Evolutionary conservation across 2,329 filamentous ascomycete species (phyloP).

Genomic region (Verticillium longisporum): DNA sequence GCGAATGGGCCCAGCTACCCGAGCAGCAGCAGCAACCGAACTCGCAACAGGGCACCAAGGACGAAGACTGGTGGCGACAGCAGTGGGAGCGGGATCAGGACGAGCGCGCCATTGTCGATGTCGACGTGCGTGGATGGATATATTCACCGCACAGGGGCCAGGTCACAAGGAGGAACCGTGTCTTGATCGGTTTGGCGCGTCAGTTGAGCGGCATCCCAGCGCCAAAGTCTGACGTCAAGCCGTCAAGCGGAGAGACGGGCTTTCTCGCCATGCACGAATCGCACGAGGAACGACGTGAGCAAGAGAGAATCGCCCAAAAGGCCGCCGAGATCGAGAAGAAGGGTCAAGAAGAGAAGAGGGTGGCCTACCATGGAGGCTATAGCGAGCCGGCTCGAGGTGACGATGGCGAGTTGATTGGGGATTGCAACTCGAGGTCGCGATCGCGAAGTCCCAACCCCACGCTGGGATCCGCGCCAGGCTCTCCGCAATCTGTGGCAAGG

Average conservation of each 20-base stretch:
- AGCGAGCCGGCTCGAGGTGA: constrained; percentile 52
- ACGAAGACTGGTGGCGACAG: constrained; percentile 68
- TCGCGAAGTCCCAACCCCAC: constrained; percentile 24
- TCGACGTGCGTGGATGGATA: constrained; percentile 93
- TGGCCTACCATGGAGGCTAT: constrained; percentile 65
- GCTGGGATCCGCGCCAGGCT: constrained; percentile 32
- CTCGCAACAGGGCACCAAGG: constrained; percentile 36
- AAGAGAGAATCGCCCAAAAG: constrained; percentile 64
- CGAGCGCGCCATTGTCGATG: constrained; percentile 80
- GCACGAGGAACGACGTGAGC: constrained; percentile 44
- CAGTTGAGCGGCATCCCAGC: constrained; percentile 82
- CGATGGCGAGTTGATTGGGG: constrained; percentile 21
- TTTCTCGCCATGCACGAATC: constrained; percentile 25
- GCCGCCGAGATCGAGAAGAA: constrained; percentile 69
- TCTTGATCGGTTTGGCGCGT: constrained; percentile 79
- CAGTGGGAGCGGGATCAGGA: constrained; percentile 78
- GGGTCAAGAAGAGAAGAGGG: constrained; percentile 64
- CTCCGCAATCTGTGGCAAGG: constrained; percentile 23
- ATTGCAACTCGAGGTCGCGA: constrained; percentile 7
- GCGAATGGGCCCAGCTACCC: constrained; percentile 25
- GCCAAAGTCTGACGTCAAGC: constrained; percentile 34
- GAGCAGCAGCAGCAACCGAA: constrained; percentile 13
- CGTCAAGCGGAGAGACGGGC: background rate
- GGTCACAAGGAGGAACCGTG: constrained; percentile 77
- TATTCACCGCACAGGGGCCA: constrained; percentile 81